Evolutionary conservation across 306 rosid species (phyloP).

Genomic region (Lithocarpus polystachyus): DNA sequence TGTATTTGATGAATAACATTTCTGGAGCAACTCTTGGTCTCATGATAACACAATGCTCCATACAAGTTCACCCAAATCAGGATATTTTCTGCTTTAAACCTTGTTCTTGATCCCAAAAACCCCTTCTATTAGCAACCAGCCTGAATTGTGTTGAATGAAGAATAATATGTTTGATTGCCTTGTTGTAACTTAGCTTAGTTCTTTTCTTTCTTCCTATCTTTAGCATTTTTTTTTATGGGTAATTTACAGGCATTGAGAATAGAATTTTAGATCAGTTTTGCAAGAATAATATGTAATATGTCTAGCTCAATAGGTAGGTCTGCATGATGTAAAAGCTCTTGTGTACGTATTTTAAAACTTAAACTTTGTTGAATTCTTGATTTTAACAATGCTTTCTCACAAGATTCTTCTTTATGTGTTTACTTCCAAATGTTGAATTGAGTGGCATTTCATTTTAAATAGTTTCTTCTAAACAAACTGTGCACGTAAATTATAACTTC

Average conservation of each 20-base stretch:
- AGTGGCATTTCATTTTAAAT: neutral
- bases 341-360: neutral
- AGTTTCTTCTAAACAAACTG: neutral
- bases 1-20: conserved; percentile 60
- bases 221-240: conserved; percentile 17
- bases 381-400: neutral
- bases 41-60: neutral
- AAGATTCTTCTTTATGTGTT: neutral
- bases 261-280: conserved; percentile 51
- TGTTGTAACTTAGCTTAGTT: conserved; percentile 42
- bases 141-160: conserved; percentile 35
- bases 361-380: neutral
- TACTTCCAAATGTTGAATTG: neutral
- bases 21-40: conserved; percentile 9
- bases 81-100: conserved; percentile 16
- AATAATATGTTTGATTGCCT: conserved; percentile 60
- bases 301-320: conserved; percentile 58
- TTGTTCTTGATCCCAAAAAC: neutral
- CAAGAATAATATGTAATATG: conserved; percentile 50
- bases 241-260: conserved; percentile 49
- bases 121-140: conserved; percentile 52
- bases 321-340: neutral
- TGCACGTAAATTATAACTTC: neutral
- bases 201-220: conserved; percentile 53
- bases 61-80: conserved; percentile 30